Evolutionary conservation across 345 rosid species (phyloP).

Genomic region (Hirschfeldia incana): DNA sequence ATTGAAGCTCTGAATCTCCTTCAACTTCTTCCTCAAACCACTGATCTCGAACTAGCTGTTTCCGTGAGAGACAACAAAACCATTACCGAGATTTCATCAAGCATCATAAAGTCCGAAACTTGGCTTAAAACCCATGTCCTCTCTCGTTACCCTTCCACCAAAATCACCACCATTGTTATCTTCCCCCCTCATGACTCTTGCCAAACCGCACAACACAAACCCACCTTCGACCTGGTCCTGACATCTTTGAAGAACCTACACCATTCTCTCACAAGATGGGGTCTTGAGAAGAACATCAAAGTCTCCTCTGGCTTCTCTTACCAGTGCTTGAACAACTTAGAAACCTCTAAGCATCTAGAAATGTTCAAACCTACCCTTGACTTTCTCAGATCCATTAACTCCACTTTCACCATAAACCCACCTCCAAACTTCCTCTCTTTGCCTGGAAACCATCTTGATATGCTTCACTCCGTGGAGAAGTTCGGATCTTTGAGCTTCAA

Average conservation of each 20-base stretch:
- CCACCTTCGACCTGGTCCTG: conserved; percentile 45
- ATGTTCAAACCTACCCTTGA: conserved; percentile 40
- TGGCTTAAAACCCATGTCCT: conserved; percentile 71
- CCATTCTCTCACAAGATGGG: conserved; percentile 75
- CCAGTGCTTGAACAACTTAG: conserved; percentile 35
- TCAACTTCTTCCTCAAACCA: conserved; percentile 31
- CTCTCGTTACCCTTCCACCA: conserved; percentile 60
- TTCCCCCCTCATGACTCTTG: conserved; percentile 42
- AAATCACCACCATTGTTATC: conserved; percentile 67
- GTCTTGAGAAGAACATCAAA: conserved; percentile 63
- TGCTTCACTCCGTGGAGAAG: conserved; percentile 41
- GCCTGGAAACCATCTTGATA: conserved; percentile 38
- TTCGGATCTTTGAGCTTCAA: conserved; percentile 45
- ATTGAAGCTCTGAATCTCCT: conserved; percentile 40
- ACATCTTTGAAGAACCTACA: conserved; percentile 55
- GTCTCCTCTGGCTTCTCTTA: conserved; percentile 57
- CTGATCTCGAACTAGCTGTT: conserved; percentile 48
- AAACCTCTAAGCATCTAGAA: not conserved
- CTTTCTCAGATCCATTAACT: conserved; percentile 54
- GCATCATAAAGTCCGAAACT: conserved; percentile 62
- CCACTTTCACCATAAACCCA: conserved; percentile 53
- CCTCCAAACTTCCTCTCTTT: conserved; percentile 44
- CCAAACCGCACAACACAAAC: conserved; percentile 41
- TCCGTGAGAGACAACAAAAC: conserved; percentile 45
- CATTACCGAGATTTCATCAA: conserved; percentile 54